These are phyloP conservation scores for Fusarium fujikuroi DNA, from an alignment of 2,329 filamentous ascomycete genomes.

Conservation along the genomic window DNA sequence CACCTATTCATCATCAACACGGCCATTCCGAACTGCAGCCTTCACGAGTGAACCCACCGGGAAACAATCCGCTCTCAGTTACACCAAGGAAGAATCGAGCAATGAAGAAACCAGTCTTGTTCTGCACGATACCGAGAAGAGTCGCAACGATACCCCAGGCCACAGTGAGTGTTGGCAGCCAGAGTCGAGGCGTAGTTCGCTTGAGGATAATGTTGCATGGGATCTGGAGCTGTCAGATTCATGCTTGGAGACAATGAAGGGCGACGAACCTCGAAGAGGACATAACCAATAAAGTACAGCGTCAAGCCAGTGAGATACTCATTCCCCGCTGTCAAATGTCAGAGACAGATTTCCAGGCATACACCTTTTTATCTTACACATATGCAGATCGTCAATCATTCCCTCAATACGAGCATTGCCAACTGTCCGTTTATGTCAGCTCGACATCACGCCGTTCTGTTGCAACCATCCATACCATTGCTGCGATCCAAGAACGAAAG, in stretches of 20 bases:
- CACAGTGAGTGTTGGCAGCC: constrained; percentile 67
- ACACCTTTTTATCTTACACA: constrained; percentile 54
- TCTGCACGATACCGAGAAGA: constrained; percentile 59
- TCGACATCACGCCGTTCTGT: constrained; percentile 33
- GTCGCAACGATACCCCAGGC: constrained; percentile 66
- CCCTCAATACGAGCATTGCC: constrained; percentile 69
- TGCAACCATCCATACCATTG: constrained; percentile 58
- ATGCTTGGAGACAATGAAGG: accelerated
- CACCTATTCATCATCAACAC: constrained; percentile 16
- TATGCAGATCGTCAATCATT: constrained; percentile 61
- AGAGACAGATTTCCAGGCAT: neutral
- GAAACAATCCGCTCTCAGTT: constrained; percentile 63
- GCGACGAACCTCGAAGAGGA: constrained; percentile 61
- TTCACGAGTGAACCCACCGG: constrained; percentile 45
- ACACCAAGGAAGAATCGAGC: constrained; percentile 67
- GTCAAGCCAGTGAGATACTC: constrained; percentile 74
- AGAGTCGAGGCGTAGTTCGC: constrained; percentile 65
- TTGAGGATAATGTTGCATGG: constrained; percentile 73
- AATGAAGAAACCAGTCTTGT: constrained; percentile 61
- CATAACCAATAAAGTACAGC: constrained; percentile 72
- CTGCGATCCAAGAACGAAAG: constrained; percentile 67
- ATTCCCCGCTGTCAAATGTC: constrained; percentile 57
- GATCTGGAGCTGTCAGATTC: constrained; percentile 51
- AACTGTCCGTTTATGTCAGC: constrained; percentile 53
- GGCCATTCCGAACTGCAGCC: accelerated